A percentile compares a stretch with the other conserved stretches of the same genome.
Conservation (phyloP, 2,329 filamentous ascomycete species). For the Fusarium abutilonis region DNA sequence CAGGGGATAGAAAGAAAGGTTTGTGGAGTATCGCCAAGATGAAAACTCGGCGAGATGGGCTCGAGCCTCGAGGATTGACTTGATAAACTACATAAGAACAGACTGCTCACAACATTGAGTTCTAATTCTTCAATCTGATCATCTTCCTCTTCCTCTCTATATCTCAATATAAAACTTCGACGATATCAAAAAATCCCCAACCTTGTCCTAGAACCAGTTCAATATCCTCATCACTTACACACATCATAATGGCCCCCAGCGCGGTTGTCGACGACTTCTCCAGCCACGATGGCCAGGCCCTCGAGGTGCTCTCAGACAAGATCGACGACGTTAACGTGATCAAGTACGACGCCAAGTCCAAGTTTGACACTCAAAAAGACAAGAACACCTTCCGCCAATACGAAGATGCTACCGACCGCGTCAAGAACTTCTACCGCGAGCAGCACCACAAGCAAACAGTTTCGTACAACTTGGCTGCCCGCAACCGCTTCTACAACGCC, state of each 20-base stretch:
- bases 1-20: conserved; percentile 20
- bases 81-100: conserved; percentile 32
- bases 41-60: conserved; percentile 15
- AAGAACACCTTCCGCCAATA: conserved; percentile 85
- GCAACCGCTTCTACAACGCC: conserved; percentile 66
- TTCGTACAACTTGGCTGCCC: conserved; percentile 84
- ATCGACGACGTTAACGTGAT: conserved; percentile 64
- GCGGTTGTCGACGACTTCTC: conserved; percentile 41
- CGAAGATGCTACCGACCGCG: conserved; percentile 81
- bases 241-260: conserved; percentile 42
- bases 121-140: conserved; percentile 25
- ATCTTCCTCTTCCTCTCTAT: conserved; percentile 1
- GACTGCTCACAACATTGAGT: conserved; percentile 3
- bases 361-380: conserved; percentile 80
- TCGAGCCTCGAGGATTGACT: conserved; percentile 4
- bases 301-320: conserved; percentile 62
- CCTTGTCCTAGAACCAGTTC: neutral
- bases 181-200: neutral
- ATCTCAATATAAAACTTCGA: conserved; percentile 1
- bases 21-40: conserved; percentile 12
- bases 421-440: conserved; percentile 86
- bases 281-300: conserved; percentile 43
- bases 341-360: conserved; percentile 63
- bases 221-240: conserved; percentile 18
- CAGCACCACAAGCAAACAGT: conserved; percentile 78